Evolutionary conservation across 495 filamentous ascomycete genomes (phyloP), one percentile per base, ranked within the genome.

Genomic region (Tetracladium setigerum): DNA sequence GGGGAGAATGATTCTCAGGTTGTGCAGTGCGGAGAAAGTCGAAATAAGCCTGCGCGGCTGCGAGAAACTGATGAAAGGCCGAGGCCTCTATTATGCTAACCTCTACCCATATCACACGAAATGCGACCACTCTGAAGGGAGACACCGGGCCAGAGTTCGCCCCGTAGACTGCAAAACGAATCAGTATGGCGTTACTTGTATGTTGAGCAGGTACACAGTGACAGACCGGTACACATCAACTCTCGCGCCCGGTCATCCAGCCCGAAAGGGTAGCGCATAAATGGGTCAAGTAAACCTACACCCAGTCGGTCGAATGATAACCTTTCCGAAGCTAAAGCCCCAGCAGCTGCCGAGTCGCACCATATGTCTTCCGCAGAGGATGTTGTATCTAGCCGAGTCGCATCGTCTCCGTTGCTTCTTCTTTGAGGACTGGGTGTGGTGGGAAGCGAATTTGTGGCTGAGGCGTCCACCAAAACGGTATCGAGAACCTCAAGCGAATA

Each of bases 31-130:
- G 42, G 9, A 45, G 30, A 35, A 45, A 45, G 19, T 45, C 42
- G 14, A 45, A 45, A 16, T 45, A 45, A 18, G 42, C 42, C n/a
- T 45, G 42, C 3, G 42, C 42, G 16, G 30, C 42, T 45, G 42
- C 42, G 30, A 45, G 42, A 32, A 12, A 34, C 16, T 34, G 42
- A 16, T 45, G 42, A 35, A 45, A 45, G 22, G 27, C 42, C n/a
- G n/a, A n/a, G n/a, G 40, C 16, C n/a, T 43, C 40, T 30, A 43
- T 30, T 12, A 43, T 43, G 40, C 40, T 30, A n/a, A 43, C 40
- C 16, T 43, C 40, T 8, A 30, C 19, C 40, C 40, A 43, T 2
- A 43, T 43, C 40, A 30, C 10, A 7, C 19, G 40, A 30, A 43
- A 43, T 30, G 40, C 40, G 6, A 43, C 19, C 19, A 43, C 40